phyloP scores from a whole-genome alignment of 176 grass and related monocot genomes.

The Avena sativa region DNA sequence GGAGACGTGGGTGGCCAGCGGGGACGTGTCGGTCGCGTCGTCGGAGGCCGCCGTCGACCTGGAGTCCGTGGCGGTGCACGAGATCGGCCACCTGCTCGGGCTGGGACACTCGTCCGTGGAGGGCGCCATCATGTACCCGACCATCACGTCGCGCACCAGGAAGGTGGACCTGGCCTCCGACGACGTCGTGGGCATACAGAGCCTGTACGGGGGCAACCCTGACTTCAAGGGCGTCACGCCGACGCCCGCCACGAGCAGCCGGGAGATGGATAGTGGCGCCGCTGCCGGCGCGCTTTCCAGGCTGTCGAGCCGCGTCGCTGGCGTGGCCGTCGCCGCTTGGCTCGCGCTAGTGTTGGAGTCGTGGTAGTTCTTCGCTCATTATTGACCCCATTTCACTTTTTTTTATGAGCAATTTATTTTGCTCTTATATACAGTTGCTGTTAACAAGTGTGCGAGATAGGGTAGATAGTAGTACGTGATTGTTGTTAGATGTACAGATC shows the following conservation, averaged over 20 bases:
- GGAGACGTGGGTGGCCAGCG: constrained; percentile 73
- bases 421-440: background rate
- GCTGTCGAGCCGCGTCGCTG: background rate
- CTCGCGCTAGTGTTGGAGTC: constrained; percentile 23
- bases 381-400: background rate
- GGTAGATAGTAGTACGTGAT: background rate
- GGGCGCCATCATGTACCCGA: constrained; percentile 85
- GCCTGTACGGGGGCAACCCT: constrained; percentile 79
- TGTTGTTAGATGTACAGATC: background rate
- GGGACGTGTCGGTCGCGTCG: constrained; percentile 44
- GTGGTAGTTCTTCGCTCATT: background rate
- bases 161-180: constrained; percentile 77
- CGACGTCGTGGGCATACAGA: constrained; percentile 77
- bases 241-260: constrained; percentile 39
- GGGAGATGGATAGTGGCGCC: constrained; percentile 61
- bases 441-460: background rate
- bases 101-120: constrained; percentile 67
- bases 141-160: constrained; percentile 56
- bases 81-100: constrained; percentile 94
- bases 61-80: constrained; percentile 95
- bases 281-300: background rate
- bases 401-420: too few species aligned
- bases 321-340: background rate
- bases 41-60: constrained; percentile 69
- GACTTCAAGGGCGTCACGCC: constrained; percentile 65